Conservation (phyloP, 169 alveolate genomes). For the Eimeria brunetti region DNA sequence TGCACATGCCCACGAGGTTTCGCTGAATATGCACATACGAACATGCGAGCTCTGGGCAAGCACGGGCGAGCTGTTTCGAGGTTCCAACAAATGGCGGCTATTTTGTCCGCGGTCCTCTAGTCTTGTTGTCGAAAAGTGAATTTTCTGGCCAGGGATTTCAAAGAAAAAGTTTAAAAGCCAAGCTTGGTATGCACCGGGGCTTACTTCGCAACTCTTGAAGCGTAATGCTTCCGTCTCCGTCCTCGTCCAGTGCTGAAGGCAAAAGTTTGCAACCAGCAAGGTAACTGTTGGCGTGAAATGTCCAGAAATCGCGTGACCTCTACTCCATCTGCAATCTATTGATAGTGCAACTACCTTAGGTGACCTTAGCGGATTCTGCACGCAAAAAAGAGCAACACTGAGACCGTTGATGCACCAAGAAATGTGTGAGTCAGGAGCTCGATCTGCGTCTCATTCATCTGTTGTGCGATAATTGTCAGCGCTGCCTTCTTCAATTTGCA, state of each 20-base stretch:
- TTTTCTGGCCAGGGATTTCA: not conserved
- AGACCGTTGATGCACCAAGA: slow-evolving; percentile 63
- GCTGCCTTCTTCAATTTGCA: slow-evolving; percentile 83
- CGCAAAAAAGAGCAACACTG: not conserved
- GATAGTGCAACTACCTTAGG: not conserved
- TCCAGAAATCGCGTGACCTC: not conserved
- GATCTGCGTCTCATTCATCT: slow-evolving; percentile 81
- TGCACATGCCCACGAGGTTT: not conserved
- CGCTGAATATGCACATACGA: not conserved
- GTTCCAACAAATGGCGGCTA: not conserved
- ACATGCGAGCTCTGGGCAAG: not conserved
- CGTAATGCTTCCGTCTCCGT: slow-evolving; percentile 95
- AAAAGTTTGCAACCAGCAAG: not conserved
- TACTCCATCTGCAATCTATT: not conserved
- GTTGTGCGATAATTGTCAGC: slow-evolving; percentile 82
- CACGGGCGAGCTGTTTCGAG: not conserved
- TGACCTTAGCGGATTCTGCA: not conserved
- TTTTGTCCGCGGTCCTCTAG: not conserved
- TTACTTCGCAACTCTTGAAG: slow-evolving; percentile 78
- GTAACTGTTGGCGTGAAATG: not conserved
- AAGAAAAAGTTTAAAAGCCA: not conserved
- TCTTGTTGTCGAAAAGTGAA: not conserved
- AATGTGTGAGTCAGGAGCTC: slow-evolving; percentile 73
- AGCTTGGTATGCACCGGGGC: not conserved
- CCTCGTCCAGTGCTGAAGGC: slow-evolving; percentile 91